Evolutionary conservation across 305 asterid species (phyloP).

Genomic region (Caryopteris hybrid): DNA sequence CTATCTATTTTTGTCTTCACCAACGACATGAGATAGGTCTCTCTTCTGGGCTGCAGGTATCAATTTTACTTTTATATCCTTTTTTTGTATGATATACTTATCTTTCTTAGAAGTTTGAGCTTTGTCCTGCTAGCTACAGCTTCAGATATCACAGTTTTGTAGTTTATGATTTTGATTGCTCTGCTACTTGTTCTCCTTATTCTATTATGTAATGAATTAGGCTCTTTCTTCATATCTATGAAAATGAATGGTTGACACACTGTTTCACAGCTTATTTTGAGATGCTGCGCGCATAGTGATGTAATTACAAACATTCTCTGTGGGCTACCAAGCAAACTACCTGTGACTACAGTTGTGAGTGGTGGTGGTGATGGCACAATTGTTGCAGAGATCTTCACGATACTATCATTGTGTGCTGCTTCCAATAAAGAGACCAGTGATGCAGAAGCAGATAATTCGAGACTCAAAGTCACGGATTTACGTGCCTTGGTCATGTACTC

Average conservation of each 20-base stretch:
- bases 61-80: slow-evolving; percentile 19
- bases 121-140: not conserved
- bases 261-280: slow-evolving; percentile 65
- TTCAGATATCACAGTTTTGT: slow-evolving; percentile 1
- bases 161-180: not conserved
- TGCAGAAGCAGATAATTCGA: slow-evolving; percentile 57
- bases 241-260: slow-evolving; percentile 8
- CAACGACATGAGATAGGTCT: slow-evolving; percentile 80
- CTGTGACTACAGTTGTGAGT: slow-evolving; percentile 79
- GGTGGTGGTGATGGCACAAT: slow-evolving; percentile 98
- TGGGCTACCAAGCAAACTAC: slow-evolving; percentile 90
- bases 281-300: slow-evolving; percentile 77
- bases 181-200: not conserved
- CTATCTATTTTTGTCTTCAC: slow-evolving; percentile 83
- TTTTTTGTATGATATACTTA: not conserved
- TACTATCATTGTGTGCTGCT: slow-evolving; percentile 67
- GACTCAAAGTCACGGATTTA: slow-evolving; percentile 50
- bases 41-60: slow-evolving; percentile 76
- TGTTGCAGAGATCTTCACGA: slow-evolving; percentile 81
- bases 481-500: slow-evolving; percentile 70
- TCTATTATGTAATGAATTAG: not conserved
- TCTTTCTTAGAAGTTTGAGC: slow-evolving; percentile 1
- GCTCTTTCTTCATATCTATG: slow-evolving; percentile 7
- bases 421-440: slow-evolving; percentile 62
- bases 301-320: slow-evolving; percentile 67